phyloP scores from a whole-genome alignment of 306 rosid genomes.

The Ceratonia siliqua region DNA sequence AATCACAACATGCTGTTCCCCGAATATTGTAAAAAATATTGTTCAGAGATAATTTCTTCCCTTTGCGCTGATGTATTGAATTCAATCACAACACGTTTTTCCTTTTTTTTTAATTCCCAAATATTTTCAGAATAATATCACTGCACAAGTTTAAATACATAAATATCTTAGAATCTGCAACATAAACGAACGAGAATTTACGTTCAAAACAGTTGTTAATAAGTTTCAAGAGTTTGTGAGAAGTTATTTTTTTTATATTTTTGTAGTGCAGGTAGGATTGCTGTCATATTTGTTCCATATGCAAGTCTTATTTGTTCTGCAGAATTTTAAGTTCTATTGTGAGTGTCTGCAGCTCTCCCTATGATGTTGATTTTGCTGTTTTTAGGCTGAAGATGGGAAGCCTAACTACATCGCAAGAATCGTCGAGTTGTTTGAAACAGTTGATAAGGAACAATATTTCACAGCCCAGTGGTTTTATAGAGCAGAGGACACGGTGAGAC shows the following conservation, averaged over 20 bases:
- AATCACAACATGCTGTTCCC: too few relatives aligned
- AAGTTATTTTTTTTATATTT: not conserved
- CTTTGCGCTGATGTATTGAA: too few relatives aligned
- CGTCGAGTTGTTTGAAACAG: slow-evolving; percentile 43
- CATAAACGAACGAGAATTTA: too few relatives aligned
- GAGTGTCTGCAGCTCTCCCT: not conserved
- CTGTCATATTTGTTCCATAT: not conserved
- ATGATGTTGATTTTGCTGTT: not conserved
- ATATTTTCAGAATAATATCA: too few relatives aligned
- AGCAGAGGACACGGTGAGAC: slow-evolving; percentile 46
- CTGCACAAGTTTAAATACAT: too few relatives aligned
- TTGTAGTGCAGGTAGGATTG: not conserved
- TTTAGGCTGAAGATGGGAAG: slow-evolving; percentile 41
- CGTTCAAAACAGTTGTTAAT: too few relatives aligned
- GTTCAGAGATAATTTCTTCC: too few relatives aligned
- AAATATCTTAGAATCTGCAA: too few relatives aligned
- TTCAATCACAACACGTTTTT: too few relatives aligned
- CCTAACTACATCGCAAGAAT: slow-evolving; percentile 46
- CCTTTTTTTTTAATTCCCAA: too few relatives aligned
- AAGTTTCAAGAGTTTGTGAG: too few relatives aligned
- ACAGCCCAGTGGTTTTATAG: slow-evolving; percentile 50
- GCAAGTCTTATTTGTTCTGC: not conserved
- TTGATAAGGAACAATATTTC: slow-evolving; percentile 26
- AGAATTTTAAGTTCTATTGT: not conserved
- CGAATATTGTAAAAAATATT: too few relatives aligned